Base-by-base conservation (phyloP, 1,284 basidiomycete genomes). In the Sporisorium sorghi region DNA sequence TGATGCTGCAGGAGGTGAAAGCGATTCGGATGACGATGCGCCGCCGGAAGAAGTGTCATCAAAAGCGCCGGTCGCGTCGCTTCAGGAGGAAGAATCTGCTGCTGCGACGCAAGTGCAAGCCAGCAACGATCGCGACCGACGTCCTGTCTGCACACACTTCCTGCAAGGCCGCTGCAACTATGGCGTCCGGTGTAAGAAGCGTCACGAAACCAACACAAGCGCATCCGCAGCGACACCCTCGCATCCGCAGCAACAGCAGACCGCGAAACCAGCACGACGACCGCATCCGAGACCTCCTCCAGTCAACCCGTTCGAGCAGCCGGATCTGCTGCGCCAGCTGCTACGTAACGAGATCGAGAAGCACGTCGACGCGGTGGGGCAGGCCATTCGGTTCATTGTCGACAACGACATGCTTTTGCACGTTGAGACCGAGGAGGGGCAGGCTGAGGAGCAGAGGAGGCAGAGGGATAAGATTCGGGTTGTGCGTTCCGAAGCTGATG, bases 281-380 rank as follows among this genome's bases (percentile, higher is more conserved):
- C 55, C 80, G 21, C 74, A 76, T 32, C 77, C 77, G n/a, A 51
- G 74, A 52, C 52, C 73, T 8, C 74, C 78, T 19, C 75, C 79
- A 9, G 40, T 58, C 24, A 82, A 84, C 44, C 83, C 83, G 0
- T 84, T 83, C 51, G 76, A 78, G 23, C 73, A 75, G 46, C 81
- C 79, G 0, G 73, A 83, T 46, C 60, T 83, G 46, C 60, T 83
- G n/a, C 76, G 78, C 4, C 76, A 74, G 90, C 86, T 97, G n/a
- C 88, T 98, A 7, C 87, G 91, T 21, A 92, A 91, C 12, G 95
- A 98, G 81, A 94, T 97, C 52, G 89, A 91, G 28, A 89, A 93
- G 79, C 95, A 96, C 0, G 88, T 97, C 5, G 93, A 93, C 2
- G 95, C 97, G 84, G 87, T 98, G 2, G 93, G 94, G 0, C 96